Evolutionary conservation across 805 yeast species (phyloP), one percentile per base, ranked within the genome.

Genomic region (Yarrowia deformans): DNA sequence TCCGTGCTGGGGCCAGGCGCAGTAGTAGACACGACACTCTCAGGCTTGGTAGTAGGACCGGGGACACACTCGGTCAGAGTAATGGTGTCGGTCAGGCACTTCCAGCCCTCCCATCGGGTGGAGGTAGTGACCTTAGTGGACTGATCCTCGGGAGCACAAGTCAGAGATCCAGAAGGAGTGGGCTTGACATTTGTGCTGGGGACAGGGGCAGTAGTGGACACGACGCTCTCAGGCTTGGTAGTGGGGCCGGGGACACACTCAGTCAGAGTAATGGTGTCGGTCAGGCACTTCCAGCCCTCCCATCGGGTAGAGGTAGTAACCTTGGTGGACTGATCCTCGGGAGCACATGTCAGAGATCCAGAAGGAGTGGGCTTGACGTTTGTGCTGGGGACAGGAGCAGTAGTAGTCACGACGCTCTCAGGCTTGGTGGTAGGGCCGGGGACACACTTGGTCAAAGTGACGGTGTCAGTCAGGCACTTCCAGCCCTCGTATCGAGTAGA

Each of bases 381-480:
- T 0, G 56, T 50, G 18, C 40, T 50, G 13, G 56, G 39, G 2
- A 10, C 56, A 16, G 56, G 23, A 2, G 37, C 10, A 34, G 37
- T 34, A 8, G 37, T 34, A 7, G 52, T 9, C 6, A 42, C 10
- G 8, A 29, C 9, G 18, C 35, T 18, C 32, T 29, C 35, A 48
- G 32, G 14, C 18, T 5, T 14, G 12, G 54, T 49, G 13, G 37
- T 2, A 8, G 54, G 7, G 32, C 32, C 54, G 13, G 61, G 61
- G 2, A 40, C 9, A n/a, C 61, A 55, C 18, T 40, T 8, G 9
- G 32, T 23, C 35, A 37, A 35, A 8, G 61, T 55, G 16, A 40
- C 32, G 23, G 61, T 39, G 34, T 55, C 61, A 40, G 61, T 55
- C 16, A 55, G 19, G 16, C 61, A 55, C 12, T 55, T n/a, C 61